Conservation (phyloP, 495 filamentous ascomycete genomes). For the Choiromyces venosus region DNA sequence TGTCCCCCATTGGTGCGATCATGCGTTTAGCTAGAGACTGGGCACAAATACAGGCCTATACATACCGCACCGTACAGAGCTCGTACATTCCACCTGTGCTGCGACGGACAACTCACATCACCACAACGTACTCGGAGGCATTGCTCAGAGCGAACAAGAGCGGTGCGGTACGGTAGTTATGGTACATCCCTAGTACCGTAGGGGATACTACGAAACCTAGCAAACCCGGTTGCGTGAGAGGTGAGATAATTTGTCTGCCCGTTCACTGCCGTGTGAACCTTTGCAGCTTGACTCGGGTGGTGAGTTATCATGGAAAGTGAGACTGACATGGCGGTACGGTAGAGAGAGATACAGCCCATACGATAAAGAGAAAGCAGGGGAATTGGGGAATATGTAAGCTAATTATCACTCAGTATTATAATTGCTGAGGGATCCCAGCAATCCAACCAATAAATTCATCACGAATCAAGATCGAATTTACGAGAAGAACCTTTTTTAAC, state of each 20-base stretch:
- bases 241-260: background rate
- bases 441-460: background rate
- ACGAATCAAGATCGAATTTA: background rate
- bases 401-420: background rate
- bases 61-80: constrained; percentile 2
- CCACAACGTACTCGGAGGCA: constrained; percentile 8
- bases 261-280: background rate
- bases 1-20: constrained; percentile 1
- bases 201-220: background rate
- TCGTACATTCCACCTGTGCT: constrained; percentile 33
- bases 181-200: background rate
- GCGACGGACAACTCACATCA: constrained; percentile 36
- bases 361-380: background rate
- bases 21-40: background rate
- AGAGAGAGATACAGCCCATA: background rate
- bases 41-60: background rate
- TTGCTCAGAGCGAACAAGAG: background rate
- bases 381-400: background rate
- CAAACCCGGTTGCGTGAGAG: background rate
- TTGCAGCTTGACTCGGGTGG: background rate
- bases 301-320: background rate
- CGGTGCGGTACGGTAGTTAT: constrained; percentile 1
- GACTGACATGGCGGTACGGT: background rate
- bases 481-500: background rate
- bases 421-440: background rate